A percentile compares a stretch with the other conserved stretches of the same genome.
Conservation (phyloP, 2,329 filamentous ascomycete species). For the Penicillium paneum region DNA sequence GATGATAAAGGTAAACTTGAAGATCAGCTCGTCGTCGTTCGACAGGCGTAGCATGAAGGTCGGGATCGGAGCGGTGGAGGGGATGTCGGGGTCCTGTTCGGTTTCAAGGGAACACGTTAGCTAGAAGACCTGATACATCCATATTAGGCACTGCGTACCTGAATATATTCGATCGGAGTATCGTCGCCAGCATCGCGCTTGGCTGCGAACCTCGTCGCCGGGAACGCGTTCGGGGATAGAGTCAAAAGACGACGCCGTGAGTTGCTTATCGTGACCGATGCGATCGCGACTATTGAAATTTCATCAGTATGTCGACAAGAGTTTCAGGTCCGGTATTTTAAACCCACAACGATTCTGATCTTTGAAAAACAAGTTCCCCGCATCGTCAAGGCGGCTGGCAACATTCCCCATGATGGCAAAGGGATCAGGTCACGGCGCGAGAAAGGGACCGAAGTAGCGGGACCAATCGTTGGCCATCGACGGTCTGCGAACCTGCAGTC, state of each 20-base stretch:
- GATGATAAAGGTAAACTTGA: constrained; percentile 88
- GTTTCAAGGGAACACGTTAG: constrained; percentile 5
- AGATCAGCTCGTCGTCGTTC: constrained; percentile 88
- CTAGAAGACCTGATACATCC: constrained; percentile 4
- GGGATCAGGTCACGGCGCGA: constrained; percentile 28
- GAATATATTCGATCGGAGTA: constrained; percentile 80
- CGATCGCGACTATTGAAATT: constrained; percentile 69
- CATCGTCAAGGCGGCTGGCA: constrained; percentile 80
- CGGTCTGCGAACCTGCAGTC: constrained; percentile 26
- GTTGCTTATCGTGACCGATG: constrained; percentile 77
- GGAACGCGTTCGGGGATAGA: constrained; percentile 81
- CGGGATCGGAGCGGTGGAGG: constrained; percentile 49
- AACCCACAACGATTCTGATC: constrained; percentile 83
- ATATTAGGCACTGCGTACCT: constrained; percentile 55
- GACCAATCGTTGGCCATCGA: constrained; percentile 32
- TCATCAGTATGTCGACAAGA: constrained; percentile 11
- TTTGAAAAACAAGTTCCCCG: constrained; percentile 74
- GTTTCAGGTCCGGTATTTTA: constrained; percentile 7
- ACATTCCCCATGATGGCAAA: constrained; percentile 78
- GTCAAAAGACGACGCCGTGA: constrained; percentile 73
- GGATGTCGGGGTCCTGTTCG: constrained; percentile 70
- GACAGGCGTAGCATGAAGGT: constrained; percentile 80
- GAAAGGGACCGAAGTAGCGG: constrained; percentile 28
- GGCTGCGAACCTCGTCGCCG: constrained; percentile 72
- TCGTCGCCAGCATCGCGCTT: constrained; percentile 71